Evolutionary conservation across 2,329 filamentous ascomycete genomes (phyloP).

Genomic region (Aspergillus fructus): DNA sequence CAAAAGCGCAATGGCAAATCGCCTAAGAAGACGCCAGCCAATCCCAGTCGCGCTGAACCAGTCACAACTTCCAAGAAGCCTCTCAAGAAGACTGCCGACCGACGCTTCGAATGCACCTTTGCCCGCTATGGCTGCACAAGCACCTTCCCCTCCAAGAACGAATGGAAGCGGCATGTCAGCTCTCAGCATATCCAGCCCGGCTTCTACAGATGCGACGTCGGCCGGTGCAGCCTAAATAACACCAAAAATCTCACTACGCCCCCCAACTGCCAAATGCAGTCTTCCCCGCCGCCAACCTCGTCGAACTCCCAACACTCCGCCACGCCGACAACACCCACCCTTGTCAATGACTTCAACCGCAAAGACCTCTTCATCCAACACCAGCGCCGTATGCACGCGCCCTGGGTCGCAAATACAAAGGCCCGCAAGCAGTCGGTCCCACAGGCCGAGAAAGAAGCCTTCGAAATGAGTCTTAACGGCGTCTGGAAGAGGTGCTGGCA

Average conservation of each 20-base stretch:
- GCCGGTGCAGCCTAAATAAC: slow-evolving; percentile 46
- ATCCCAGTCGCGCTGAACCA: slow-evolving; percentile 10
- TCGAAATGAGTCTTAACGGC: slow-evolving; percentile 55
- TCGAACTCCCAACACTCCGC: slow-evolving; percentile 13
- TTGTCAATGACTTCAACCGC: slow-evolving; percentile 75
- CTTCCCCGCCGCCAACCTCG: background rate
- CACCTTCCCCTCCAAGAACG: slow-evolving; percentile 79
- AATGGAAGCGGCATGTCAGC: slow-evolving; percentile 88
- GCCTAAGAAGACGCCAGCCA: slow-evolving; percentile 3
- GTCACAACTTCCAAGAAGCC: slow-evolving; percentile 6
- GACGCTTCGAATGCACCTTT: slow-evolving; percentile 72
- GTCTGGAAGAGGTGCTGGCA: slow-evolving; percentile 61
- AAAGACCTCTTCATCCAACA: slow-evolving; percentile 93
- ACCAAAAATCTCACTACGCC: background rate
- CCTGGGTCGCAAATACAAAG: slow-evolving; percentile 50
- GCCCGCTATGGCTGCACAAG: slow-evolving; percentile 71
- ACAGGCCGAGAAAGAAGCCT: slow-evolving; percentile 33
- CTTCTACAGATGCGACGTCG: slow-evolving; percentile 74
- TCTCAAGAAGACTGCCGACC: slow-evolving; percentile 10
- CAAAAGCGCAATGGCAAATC: background rate
- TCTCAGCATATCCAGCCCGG: slow-evolving; percentile 75
- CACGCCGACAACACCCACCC: slow-evolving; percentile 1
- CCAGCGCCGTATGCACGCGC: slow-evolving; percentile 78
- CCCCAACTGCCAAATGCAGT: background rate
- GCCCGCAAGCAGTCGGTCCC: slow-evolving; percentile 26